Evolutionary conservation across 176 grass and related monocot species (phyloP), one percentile per base, ranked within the genome.

Genomic region (Oryza glumipatula): DNA sequence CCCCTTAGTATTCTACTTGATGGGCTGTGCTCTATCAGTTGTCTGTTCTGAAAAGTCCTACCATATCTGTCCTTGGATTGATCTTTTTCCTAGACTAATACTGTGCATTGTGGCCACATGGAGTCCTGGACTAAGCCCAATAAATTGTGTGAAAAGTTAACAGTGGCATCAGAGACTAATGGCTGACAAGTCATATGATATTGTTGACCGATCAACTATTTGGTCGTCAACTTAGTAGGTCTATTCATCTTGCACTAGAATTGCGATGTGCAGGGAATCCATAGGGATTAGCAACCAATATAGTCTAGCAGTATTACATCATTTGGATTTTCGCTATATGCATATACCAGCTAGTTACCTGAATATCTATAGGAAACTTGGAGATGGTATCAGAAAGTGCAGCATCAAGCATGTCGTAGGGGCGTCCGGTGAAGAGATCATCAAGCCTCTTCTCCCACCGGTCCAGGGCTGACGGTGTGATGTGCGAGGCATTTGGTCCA

Each of bases 351-450:
- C 23, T 1, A 17, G 9, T 90, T 90, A 90, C 96, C 95, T 98
- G 93, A 66, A 98, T 98, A 61, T 98, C 96, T 46, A 98, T 89
- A 14, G 96, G 93, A 87, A 92, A 98, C 70, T 65, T 94, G 30
- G 80, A 67, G 70, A 94, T 90, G 11, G 91, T 92, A 33, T 98
- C 93, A 35, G 96, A 98, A 60, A 98, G 93, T 63, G 93, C 93
- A 0, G 96, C 96, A 78, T 98, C 96, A 14, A 98, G 88, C 96
- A 98, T 98, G 83, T 98, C 96, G 12, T 95, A 98, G 76, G 96
- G 93, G 67, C 79, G 82, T 9, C 96, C 93, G 0, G 67, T 26
- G 70, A 98, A 95, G 7, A 98, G 89, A 89, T 98, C 93, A 46
- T 98, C 96, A 70, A 98, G 88, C 74, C 93, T 92, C 65, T 67